Percentiles rank a stretch among this genome's conserved stretches.
Evolutionary conservation across 139 green algal species (phyloP).

Genomic region (Chlamydomonas schloesseri): DNA sequence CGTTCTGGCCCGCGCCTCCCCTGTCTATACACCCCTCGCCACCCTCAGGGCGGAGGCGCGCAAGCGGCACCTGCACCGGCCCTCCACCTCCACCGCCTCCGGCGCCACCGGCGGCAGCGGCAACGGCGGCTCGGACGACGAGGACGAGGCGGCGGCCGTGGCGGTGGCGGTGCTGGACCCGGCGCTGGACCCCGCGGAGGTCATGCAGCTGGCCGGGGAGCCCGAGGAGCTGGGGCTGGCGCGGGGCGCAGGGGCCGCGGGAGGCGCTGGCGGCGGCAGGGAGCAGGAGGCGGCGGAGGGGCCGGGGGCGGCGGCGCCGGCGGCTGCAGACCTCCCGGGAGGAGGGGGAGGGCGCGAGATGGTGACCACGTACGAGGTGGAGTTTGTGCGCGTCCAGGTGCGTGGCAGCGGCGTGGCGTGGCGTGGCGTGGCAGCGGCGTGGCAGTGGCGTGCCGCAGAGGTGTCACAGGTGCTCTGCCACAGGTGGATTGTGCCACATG

Average conservation of each 20-base stretch:
- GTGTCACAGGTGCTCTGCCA: no score
- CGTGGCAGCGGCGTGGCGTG: not conserved
- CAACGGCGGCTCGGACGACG: constrained; percentile 1
- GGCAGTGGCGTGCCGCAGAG: not conserved
- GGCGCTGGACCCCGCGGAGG: not conserved
- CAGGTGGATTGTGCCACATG: no score
- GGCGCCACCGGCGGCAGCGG: not conserved
- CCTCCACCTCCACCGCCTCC: not conserved
- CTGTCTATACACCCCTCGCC: no score
- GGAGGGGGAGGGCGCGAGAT: not conserved
- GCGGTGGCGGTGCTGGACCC: not conserved
- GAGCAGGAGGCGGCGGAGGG: not conserved
- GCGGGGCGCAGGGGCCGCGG: no score
- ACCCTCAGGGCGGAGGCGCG: constrained; percentile 2
- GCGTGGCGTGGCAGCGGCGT: not conserved
- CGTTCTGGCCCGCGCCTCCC: no score
- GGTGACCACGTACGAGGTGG: constrained; percentile 65
- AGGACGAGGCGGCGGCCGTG: not conserved
- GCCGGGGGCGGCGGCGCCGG: not conserved
- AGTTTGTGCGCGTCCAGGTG: constrained; percentile 76
- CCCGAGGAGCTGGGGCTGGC: not conserved
- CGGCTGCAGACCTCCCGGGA: not conserved
- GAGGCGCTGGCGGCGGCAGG: no score
- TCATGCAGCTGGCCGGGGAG: not conserved
- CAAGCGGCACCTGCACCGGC: not conserved